Base-by-base conservation (phyloP, 305 asterid species). In the Ilex paraguariensis region DNA sequence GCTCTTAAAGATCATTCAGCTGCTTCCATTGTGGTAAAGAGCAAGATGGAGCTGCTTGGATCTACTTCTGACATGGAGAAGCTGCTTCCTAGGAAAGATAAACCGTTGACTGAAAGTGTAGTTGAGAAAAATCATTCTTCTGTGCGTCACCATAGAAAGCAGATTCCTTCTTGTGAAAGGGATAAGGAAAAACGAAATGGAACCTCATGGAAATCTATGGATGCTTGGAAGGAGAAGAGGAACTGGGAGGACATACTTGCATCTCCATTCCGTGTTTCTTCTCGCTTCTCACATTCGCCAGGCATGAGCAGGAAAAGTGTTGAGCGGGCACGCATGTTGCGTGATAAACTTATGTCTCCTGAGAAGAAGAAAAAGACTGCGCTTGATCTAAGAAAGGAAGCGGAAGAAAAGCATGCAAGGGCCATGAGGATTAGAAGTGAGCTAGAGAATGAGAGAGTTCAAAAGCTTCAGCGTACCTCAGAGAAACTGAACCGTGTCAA, bases 211-310 rank as follows among this genome's bases (percentile, higher is more conserved):
- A 85, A 77, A 66, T 88, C 93, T 36, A 79, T 94, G 95, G 96
- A 90, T 86, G 99, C 97, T 54, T 94, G 99, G 99, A 94, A 86
- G 84, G 97, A 90, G 82, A 94, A 88, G 84, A 84, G 99, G 72
- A 90, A 90, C 73, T 94, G 99, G 99, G 95, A 90, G 77, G 96
- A 86, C 66, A 79, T 94, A 79, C 97, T 94, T 77, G 82, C 95
- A 66, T 71, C 95, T 56, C 92, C 97, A 11, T 80, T 78, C 67
- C 83, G 92, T 66, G 86, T 73, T 72, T 87, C 97, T 69, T 85
- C 96, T 52, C 96, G 97, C 62, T 90, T 87, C 79, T 94, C 95
- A 14, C 83, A 88, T 77, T 94, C 99, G 58, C 97, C 99, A 12
- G 90, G 97, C 68, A 71, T 90, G 77, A 79, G 77, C 74, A 77